phyloP scores from a whole-genome alignment of 371 early-diverging fungal species.

The Rhizopus sp. region DNA sequence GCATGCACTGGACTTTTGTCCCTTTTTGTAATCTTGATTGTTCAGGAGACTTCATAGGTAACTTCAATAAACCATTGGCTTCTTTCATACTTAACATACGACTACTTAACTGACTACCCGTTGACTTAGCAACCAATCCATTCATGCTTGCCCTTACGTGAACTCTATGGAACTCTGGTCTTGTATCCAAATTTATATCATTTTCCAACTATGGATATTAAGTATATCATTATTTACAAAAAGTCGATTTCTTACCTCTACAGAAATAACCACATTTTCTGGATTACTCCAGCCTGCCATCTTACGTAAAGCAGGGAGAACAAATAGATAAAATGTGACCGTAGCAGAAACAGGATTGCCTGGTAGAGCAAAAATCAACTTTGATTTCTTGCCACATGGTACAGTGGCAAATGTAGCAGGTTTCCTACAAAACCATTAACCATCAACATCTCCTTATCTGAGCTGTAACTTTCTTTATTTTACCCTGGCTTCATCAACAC shows the following conservation, averaged over 20 bases:
- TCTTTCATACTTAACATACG: slow-evolving; percentile 77
- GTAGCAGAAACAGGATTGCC: slow-evolving; percentile 94
- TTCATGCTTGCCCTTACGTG: slow-evolving; percentile 33
- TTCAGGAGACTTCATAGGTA: slow-evolving; percentile 54
- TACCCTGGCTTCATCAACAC: slow-evolving; percentile 93
- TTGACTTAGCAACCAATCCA: slow-evolving; percentile 61
- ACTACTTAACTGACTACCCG: slow-evolving; percentile 80
- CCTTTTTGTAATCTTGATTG: slow-evolving; percentile 24
- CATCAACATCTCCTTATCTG: not conserved
- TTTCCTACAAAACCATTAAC: slow-evolving; percentile 53
- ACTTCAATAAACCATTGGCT: slow-evolving; percentile 78
- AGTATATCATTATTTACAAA: not conserved
- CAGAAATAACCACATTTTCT: slow-evolving; percentile 54
- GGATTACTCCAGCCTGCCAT: slow-evolving; percentile 64
- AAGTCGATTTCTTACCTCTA: slow-evolving; percentile 50
- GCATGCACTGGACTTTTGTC: slow-evolving; percentile 30
- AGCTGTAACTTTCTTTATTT: not conserved
- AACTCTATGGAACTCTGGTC: slow-evolving; percentile 89
- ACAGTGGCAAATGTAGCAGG: slow-evolving; percentile 92
- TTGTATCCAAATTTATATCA: slow-evolving; percentile 66
- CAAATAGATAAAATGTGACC: slow-evolving; percentile 89
- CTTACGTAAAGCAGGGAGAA: slow-evolving; percentile 78
- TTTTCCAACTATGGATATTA: slow-evolving; percentile 27
- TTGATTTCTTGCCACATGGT: slow-evolving; percentile 35
- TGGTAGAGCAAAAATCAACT: slow-evolving; percentile 84